Evolutionary conservation across 345 rosid species (phyloP).

Genomic region (Viola odorata): DNA sequence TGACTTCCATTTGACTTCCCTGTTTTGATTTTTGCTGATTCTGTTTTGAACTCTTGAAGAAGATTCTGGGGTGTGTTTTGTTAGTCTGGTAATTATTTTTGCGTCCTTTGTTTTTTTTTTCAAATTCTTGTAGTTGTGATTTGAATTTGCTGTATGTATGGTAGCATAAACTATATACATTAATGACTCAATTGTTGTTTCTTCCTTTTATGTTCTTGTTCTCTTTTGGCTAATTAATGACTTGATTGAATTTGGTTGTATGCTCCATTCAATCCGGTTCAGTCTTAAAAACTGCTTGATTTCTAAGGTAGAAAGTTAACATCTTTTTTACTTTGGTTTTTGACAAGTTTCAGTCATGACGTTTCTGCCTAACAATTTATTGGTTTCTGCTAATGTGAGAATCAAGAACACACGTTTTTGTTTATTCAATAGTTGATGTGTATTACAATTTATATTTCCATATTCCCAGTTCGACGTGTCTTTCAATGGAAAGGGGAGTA

Average conservation of each 20-base stretch:
- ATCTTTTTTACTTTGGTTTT: not conserved
- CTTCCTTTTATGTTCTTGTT: no score
- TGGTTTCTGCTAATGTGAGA: not conserved
- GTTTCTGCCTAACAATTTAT: not conserved
- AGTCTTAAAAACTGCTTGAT: no score
- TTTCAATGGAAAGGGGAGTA: not conserved
- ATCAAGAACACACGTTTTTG: not conserved
- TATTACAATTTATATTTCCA: not conserved
- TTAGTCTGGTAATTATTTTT: not conserved
- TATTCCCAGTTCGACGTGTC: no score
- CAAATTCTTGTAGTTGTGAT: not conserved
- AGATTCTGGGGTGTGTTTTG: not conserved
- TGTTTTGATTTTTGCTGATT: not conserved
- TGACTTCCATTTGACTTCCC: conserved; percentile 1
- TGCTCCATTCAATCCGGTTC: no score
- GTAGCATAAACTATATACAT: no score
- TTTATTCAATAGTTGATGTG: not conserved
- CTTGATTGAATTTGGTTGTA: no score
- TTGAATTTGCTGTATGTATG: not conserved
- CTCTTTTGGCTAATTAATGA: no score
- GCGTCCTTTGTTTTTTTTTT: no score
- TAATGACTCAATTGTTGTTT: no score
- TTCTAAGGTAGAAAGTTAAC: not conserved
- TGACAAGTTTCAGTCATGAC: not conserved
- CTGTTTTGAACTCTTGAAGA: not conserved